These are phyloP conservation scores for Schwanniomyces sp. DNA, from an alignment of 805 yeast genomes.

Conservation along the genomic window DNA sequence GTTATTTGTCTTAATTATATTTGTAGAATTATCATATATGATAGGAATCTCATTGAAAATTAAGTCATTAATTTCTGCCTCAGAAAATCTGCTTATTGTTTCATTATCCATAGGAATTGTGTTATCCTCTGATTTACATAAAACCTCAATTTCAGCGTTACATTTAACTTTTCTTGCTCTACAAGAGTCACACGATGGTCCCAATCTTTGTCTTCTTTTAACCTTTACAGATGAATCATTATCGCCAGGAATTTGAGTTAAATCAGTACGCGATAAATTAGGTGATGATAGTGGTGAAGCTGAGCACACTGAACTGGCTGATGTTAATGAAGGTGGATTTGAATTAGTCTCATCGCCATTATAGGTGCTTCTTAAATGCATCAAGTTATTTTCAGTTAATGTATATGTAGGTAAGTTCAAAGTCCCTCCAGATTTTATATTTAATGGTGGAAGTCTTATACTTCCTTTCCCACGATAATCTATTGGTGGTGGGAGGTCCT, in stretches of 20 bases:
- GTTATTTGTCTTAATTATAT: constrained; percentile 17
- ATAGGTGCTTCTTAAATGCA: constrained; percentile 1
- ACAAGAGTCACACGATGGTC: constrained; percentile 76
- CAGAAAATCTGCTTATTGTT: not conserved
- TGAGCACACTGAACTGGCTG: constrained; percentile 5
- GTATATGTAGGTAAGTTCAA: not conserved
- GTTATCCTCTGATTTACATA: constrained; percentile 17
- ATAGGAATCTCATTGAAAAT: constrained; percentile 2
- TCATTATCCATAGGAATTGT: not conserved
- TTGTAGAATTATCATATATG: constrained; percentile 6
- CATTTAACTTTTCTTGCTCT: constrained; percentile 70
- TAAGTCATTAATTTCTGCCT: constrained; percentile 6
- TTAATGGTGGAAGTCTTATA: constrained; percentile 4
- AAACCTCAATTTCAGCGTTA: constrained; percentile 58
- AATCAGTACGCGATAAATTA: constrained; percentile 2
- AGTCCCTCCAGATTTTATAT: not conserved
- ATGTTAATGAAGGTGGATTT: constrained; percentile 1
- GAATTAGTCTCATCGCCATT: not conserved
- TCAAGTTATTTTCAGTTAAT: constrained; percentile 7
- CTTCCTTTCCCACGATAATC: not conserved
- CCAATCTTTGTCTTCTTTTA: constrained; percentile 61
- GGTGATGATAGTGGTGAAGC: constrained; percentile 9
- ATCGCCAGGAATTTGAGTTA: not conserved
- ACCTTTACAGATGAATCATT: too few species aligned
- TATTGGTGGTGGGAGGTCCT: not conserved